Evolutionary conservation across 352 stramenopile species (phyloP).

Genomic region (Pythium sp.): DNA sequence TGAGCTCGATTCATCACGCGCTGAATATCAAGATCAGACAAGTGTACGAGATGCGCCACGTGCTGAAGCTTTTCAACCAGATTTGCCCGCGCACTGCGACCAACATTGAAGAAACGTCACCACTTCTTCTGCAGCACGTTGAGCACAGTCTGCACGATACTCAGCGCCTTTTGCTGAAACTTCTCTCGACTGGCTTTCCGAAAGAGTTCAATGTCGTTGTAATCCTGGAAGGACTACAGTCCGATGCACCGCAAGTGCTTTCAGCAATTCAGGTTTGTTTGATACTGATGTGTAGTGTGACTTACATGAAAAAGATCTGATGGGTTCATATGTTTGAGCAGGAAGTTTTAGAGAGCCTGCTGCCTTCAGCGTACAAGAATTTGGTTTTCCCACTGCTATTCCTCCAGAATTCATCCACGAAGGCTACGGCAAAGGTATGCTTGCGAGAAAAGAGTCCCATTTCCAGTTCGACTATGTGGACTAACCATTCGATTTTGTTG

Average conservation of each 20-base stretch:
- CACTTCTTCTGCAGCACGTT: slow-evolving; percentile 71
- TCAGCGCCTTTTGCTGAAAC: slow-evolving; percentile 68
- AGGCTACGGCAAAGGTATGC: slow-evolving; percentile 51
- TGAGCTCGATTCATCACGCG: slow-evolving; percentile 61
- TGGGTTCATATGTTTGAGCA: slow-evolving; percentile 18
- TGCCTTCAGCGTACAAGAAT: slow-evolving; percentile 70
- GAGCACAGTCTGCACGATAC: slow-evolving; percentile 77
- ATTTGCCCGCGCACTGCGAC: slow-evolving; percentile 67
- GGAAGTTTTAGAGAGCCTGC: slow-evolving; percentile 80
- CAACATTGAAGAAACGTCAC: slow-evolving; percentile 75
- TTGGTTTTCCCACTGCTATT: slow-evolving; percentile 77
- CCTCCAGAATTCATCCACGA: slow-evolving; percentile 46
- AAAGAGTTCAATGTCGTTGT: slow-evolving; percentile 81
- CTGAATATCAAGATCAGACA: slow-evolving; percentile 67
- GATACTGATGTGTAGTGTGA: background rate
- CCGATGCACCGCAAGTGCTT: slow-evolving; percentile 68
- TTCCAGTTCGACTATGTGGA: background rate
- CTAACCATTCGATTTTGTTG: slow-evolving; percentile 7
- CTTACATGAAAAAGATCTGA: background rate
- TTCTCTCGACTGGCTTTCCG: slow-evolving; percentile 78
- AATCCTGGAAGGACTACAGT: slow-evolving; percentile 76
- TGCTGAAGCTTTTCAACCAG: slow-evolving; percentile 68
- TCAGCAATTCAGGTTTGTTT: slow-evolving; percentile 72
- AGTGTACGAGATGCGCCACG: slow-evolving; percentile 75
- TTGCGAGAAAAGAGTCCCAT: background rate